Evolutionary conservation across 305 asterid species (phyloP).

Genomic region (Petunia hybrid): DNA sequence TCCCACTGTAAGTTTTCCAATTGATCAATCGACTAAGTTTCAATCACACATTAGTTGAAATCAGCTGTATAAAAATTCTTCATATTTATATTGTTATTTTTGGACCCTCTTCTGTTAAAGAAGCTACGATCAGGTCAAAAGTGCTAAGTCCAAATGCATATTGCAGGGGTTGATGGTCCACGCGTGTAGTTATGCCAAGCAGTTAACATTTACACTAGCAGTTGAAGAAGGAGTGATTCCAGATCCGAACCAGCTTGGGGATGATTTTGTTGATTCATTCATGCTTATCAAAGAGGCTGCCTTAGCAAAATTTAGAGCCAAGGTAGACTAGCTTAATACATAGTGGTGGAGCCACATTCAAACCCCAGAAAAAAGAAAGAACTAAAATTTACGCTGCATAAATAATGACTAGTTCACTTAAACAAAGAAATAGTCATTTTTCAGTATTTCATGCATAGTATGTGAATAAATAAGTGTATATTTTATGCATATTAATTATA

Average conservation of each 20-base stretch:
- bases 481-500: too few relatives aligned
- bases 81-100: not conserved
- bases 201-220: slow-evolving; percentile 51
- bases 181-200: slow-evolving; percentile 56
- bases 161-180: slow-evolving; percentile 43
- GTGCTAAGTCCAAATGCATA: not conserved
- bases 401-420: too few relatives aligned
- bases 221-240: slow-evolving; percentile 65
- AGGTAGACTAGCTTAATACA: not conserved
- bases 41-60: not conserved
- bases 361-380: too few relatives aligned
- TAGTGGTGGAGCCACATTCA: too few relatives aligned
- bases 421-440: too few relatives aligned
- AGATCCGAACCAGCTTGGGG: slow-evolving; percentile 59
- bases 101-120: not conserved
- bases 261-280: slow-evolving; percentile 56
- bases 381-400: too few relatives aligned
- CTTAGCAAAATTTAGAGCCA: not conserved
- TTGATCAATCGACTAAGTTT: not conserved
- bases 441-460: too few relatives aligned
- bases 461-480: too few relatives aligned
- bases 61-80: not conserved
- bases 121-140: slow-evolving; percentile 25
- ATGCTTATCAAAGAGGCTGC: slow-evolving; percentile 52
- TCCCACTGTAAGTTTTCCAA: slow-evolving; percentile 42